Conservation (phyloP, 2,329 filamentous ascomycete species). For the Trichophyton schoenleinii region DNA sequence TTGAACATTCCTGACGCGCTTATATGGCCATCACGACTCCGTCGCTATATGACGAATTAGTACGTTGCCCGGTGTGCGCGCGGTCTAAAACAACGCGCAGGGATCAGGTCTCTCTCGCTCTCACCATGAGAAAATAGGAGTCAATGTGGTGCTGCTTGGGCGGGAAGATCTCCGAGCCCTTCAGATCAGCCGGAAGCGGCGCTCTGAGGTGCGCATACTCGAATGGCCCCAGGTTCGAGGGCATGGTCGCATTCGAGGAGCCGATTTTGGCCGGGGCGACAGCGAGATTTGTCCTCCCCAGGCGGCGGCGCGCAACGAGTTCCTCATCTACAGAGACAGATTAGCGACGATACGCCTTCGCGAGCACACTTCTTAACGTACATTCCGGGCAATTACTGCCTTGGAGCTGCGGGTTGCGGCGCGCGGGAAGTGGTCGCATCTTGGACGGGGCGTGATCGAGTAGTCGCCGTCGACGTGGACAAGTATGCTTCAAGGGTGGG, state of each 20-base stretch:
- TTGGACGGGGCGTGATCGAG: constrained; percentile 13
- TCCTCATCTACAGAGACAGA: constrained; percentile 46
- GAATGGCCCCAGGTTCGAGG: constrained; percentile 65
- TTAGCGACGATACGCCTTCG: not conserved
- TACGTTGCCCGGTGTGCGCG: not conserved
- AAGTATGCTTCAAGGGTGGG: not conserved
- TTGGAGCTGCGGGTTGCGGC: constrained; percentile 35
- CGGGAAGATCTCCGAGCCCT: constrained; percentile 75
- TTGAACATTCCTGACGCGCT: constrained; percentile 61
- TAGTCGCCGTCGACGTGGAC: not conserved
- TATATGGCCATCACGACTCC: constrained; percentile 53
- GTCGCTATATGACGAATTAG: constrained; percentile 33
- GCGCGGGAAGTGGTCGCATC: constrained; percentile 35
- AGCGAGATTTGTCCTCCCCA: constrained; percentile 83
- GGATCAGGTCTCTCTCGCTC: constrained; percentile 13
- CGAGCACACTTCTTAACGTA: constrained; percentile 23
- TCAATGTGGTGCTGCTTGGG: constrained; percentile 50
- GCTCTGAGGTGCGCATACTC: constrained; percentile 94
- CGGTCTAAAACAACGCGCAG: not conserved
- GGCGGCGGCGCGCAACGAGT: constrained; percentile 68
- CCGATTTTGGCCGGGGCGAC: constrained; percentile 67
- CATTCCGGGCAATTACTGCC: constrained; percentile 32
- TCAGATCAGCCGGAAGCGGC: constrained; percentile 79
- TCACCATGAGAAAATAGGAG: constrained; percentile 88
- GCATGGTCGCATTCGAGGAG: constrained; percentile 57